Conservation (phyloP, 305 asterid species). For the Fraxinus paxiana region DNA sequence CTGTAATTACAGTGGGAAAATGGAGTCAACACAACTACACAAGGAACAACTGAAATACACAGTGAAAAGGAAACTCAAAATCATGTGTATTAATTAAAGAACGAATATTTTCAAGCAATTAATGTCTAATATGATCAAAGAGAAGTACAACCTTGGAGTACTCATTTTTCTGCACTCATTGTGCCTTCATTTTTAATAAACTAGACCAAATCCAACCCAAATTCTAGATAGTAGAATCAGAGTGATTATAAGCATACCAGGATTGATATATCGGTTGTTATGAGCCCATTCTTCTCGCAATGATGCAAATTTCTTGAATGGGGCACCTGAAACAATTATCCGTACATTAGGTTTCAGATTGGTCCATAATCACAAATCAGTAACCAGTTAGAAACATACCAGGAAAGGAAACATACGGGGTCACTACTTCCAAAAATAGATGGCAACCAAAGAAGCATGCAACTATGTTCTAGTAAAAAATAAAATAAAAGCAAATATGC, state of each 20-base stretch:
- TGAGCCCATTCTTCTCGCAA: constrained; percentile 87
- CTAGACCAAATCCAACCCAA: background rate
- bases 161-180: background rate
- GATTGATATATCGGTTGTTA: constrained; percentile 75
- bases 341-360: background rate
- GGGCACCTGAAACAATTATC: constrained; percentile 60
- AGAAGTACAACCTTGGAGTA: background rate
- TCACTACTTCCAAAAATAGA: background rate
- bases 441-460: background rate
- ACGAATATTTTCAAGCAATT: background rate
- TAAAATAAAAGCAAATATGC: background rate
- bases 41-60: background rate
- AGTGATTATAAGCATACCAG: constrained; percentile 43
- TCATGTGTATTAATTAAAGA: background rate
- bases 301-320: constrained; percentile 79
- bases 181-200: background rate
- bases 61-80: background rate
- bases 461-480: background rate
- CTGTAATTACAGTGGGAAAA: constrained; percentile 31
- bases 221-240: background rate
- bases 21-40: background rate
- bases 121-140: background rate
- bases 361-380: background rate
- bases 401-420: background rate
- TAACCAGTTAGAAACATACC: background rate